Base-by-base conservation (phyloP, 306 rosid species). In the Fagus sylvatica region DNA sequence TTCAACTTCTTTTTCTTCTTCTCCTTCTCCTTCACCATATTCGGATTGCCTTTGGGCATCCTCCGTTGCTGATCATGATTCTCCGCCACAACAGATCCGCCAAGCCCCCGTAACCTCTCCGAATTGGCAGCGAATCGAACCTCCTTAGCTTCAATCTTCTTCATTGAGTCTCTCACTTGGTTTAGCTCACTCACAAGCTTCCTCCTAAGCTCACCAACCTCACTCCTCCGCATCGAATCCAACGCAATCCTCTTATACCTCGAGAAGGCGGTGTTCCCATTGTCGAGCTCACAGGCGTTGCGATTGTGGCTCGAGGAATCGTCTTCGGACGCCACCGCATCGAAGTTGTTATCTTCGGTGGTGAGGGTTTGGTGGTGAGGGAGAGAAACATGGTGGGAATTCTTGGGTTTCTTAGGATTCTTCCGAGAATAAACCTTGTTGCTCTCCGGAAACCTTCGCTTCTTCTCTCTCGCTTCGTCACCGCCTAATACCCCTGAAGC, bases 1-100 rank as follows among this genome's bases (percentile, higher is more conserved):
- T 95, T 92, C 0, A 94, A 81, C 88, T 92, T 92, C 84, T 89
- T 95, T 76, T 86, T 87, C 74, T 88, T 87, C 72, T 91, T 92
- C 84, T 94, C 97, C 85, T 94, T 94, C 1, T 87, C 97, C n/a
- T 91, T 92, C 79, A 91, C 78, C 79, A 91, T 91, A 84, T 92
- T 97, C 0, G 95, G 91, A 56, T 90, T 95, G 2, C 92, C 97
- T 76, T 94, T 94, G 15, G 98, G 98, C 15, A 87, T 89, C 76
- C 97, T 90, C 90, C 89, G 90, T 80, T 88, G 88, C 1, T 83
- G 93, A n/a, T 66, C 49, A 79, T 88, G 91, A 78, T 88, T 92
- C 86, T 89, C 93, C 59, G 86, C 77, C 78, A 22, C 28, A 22
- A 88, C 71, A 1, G 96, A 81, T 64, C 91, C 33, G 77, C 86